Percentiles rank a stretch among this genome's conserved stretches.
Evolutionary conservation across 768 basidiomycete genomes (phyloP).

Genomic region (Suillus sp.): DNA sequence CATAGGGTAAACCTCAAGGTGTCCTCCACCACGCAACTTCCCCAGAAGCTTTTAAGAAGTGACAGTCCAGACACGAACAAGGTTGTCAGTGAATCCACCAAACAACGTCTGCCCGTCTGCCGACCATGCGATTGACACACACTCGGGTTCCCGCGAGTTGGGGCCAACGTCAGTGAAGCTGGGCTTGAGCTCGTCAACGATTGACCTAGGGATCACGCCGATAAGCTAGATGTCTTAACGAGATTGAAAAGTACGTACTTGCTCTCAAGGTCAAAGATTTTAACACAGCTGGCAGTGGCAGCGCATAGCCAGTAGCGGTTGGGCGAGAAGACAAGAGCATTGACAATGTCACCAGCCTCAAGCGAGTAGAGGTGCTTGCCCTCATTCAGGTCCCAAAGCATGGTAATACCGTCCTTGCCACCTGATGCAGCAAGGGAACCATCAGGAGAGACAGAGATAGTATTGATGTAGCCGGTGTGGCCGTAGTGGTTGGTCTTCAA

Average conservation of each 20-base stretch:
- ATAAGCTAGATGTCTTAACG: slow-evolving; percentile 8
- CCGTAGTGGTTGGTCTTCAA: slow-evolving; percentile 99
- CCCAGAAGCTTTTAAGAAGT: slow-evolving; percentile 42
- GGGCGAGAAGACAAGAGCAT: slow-evolving; percentile 98
- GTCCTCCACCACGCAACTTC: slow-evolving; percentile 23
- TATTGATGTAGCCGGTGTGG: slow-evolving; percentile 99
- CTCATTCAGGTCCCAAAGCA: slow-evolving; percentile 99
- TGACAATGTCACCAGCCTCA: slow-evolving; percentile 97
- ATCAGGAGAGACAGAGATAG: slow-evolving; percentile 97
- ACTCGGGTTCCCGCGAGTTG: slow-evolving; percentile 81
- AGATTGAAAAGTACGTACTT: slow-evolving; percentile 62
- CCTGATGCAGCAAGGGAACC: slow-evolving; percentile 98
- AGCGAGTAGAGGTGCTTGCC: slow-evolving; percentile 99
- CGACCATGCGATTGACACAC: slow-evolving; percentile 97
- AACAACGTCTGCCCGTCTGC: slow-evolving; percentile 97
- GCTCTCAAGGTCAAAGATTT: slow-evolving; percentile 99
- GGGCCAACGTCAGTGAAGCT: slow-evolving; percentile 80
- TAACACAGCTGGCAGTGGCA: slow-evolving; percentile 94
- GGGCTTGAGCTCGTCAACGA: slow-evolving; percentile 98
- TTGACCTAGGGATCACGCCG: slow-evolving; percentile 57
- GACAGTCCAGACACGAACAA: slow-evolving; percentile 91
- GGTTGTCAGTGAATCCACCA: slow-evolving; percentile 95
- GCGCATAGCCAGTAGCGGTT: slow-evolving; percentile 99
- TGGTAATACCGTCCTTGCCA: slow-evolving; percentile 99
- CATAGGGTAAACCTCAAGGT: slow-evolving; percentile 19